Evolutionary conservation across 192 early-diverging fungal species (phyloP), one percentile per base, ranked within the genome.

Genomic region (Spizellomyces punctatus): DNA sequence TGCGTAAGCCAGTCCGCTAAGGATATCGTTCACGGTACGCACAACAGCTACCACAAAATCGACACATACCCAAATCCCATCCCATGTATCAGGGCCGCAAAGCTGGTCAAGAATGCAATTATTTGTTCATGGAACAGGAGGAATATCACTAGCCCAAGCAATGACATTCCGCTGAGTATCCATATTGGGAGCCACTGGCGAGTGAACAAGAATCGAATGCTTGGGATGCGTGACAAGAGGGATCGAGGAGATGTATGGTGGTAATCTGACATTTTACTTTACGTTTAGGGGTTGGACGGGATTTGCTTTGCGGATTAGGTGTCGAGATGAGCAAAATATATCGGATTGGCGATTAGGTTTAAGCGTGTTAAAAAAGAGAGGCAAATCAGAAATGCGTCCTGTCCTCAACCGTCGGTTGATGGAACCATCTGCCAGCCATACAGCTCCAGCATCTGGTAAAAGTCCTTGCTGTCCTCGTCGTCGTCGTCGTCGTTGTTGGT

Each of bases 121-220:
- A 77, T 67, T 43, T 66, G 41, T 22, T 64, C 47, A 46, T 66
- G 63, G 50, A 67, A 77, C 12, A 67, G 49, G 0, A 67, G 5
- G 58, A 77, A 64, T 1, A 61, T 9, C 1, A 57, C 27, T 0
- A 54, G 12, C 8, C 46, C 63, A 17, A 66, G 7, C 21, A 50
- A 17, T 7, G 63, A 59, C 45, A 60, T 19, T 44, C 19, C 62
- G 22, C 42, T 64, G 36, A 77, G 61, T 1, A 55, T 55, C 76
- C 76, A 77, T 61, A 56, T 21, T 17, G 64, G 56, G 22, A 46
- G 41, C 62, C 63, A 77, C 48, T 72, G 48, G 12, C 44, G 48
- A n/a, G 69, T 46, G 65, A 72, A 55, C 17, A 77, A 59, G 64
- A 67, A 62, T 43, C 67, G 50, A 12, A 74, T 36, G 27, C 27